A percentile compares a stretch with the other conserved stretches of the same genome.
These are phyloP conservation scores for Linnemannia zychae DNA, from an alignment of 192 early-diverging fungal species.

Conservation along the genomic window DNA sequence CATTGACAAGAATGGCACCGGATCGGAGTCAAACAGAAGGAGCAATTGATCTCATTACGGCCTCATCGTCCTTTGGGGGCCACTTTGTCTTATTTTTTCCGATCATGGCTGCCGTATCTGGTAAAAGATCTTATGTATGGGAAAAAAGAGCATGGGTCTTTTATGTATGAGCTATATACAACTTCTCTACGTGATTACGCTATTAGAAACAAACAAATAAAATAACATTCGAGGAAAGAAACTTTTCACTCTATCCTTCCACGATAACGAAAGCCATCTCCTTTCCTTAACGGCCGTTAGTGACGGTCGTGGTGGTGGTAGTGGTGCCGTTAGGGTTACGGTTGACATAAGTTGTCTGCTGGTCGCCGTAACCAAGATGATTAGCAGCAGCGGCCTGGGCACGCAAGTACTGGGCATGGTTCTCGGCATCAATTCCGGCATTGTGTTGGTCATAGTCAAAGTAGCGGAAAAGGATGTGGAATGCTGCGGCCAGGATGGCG, in stretches of 20 bases:
- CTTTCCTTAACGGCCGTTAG: background rate
- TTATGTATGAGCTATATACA: no score
- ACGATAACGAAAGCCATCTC: no score
- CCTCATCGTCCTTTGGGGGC: no score
- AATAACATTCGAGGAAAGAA: no score
- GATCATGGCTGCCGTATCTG: no score
- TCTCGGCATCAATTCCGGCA: slow-evolving; percentile 43
- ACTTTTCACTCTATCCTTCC: background rate
- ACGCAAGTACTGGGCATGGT: slow-evolving; percentile 32
- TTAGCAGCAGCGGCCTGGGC: slow-evolving; percentile 18
- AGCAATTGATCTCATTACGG: no score
- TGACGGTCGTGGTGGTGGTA: background rate
- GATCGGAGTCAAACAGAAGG: background rate
- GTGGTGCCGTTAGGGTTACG: background rate
- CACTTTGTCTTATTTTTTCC: no score
- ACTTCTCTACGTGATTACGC: no score
- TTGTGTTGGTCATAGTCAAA: slow-evolving; percentile 35
- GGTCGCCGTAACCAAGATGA: background rate
- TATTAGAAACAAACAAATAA: no score
- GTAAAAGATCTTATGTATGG: no score
- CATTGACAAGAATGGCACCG: background rate
- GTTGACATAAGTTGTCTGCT: background rate
- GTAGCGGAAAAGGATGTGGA: slow-evolving; percentile 50
- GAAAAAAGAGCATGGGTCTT: no score
- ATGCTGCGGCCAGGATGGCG: slow-evolving; percentile 25